Evolutionary conservation across 768 basidiomycete genomes (phyloP).

Genomic region (Lanmaoa rubissima): DNA sequence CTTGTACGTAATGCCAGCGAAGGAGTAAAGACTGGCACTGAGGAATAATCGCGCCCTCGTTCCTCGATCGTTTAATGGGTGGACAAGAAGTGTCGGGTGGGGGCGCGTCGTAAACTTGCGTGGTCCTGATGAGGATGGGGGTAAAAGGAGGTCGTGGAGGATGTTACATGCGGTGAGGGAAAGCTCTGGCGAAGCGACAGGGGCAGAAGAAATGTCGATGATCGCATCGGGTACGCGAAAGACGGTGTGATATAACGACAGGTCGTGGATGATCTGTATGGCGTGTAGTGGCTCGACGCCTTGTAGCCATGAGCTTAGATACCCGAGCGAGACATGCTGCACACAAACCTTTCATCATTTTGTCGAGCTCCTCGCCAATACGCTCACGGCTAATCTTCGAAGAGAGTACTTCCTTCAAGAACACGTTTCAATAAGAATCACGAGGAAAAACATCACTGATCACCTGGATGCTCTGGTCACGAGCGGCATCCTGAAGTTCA

Average conservation of each 20-base stretch:
- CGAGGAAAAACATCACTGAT: neutral
- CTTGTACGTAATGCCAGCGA: constrained; percentile 51
- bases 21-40: constrained; percentile 75
- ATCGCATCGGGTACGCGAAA: constrained; percentile 56
- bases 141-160: constrained; percentile 48
- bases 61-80: constrained; percentile 27
- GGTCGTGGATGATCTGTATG: constrained; percentile 68
- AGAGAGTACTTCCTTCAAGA: constrained; percentile 55
- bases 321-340: neutral
- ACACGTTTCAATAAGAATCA: neutral
- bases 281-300: constrained; percentile 74
- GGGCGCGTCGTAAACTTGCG: constrained; percentile 16
- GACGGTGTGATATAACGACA: constrained; percentile 68
- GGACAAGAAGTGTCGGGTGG: constrained; percentile 41
- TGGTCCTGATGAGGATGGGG: constrained; percentile 12
- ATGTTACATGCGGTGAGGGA: constrained; percentile 59
- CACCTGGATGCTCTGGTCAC: constrained; percentile 64
- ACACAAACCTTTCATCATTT: constrained; percentile 84
- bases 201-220: constrained; percentile 43
- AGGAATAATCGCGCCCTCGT: constrained; percentile 67
- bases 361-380: constrained; percentile 87
- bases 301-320: constrained; percentile 30
- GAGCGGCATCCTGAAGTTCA: constrained; percentile 62
- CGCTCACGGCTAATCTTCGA: constrained; percentile 89
- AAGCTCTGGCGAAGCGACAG: constrained; percentile 36